Evolutionary conservation across 495 filamentous ascomycete genomes (phyloP).

Genomic region (Terfezia claveryi): DNA sequence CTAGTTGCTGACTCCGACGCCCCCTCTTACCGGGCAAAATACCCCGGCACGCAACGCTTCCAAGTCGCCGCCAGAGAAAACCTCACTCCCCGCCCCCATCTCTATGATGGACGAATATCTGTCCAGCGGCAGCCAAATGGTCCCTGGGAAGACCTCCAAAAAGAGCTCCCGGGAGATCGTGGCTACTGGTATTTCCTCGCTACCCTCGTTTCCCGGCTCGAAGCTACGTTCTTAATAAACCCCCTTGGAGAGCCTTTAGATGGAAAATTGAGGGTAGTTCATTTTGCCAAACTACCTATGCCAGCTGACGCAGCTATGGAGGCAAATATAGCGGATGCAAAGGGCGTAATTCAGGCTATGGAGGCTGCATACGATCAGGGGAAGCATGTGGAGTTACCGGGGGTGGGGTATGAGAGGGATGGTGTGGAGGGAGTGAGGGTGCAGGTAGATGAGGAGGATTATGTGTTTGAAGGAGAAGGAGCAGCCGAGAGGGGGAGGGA

Average conservation of each 20-base stretch:
- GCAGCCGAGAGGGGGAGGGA: conserved; percentile 6
- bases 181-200: conserved; percentile 53
- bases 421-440: conserved; percentile 43
- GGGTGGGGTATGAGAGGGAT: conserved; percentile 44
- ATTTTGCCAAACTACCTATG: conserved; percentile 33
- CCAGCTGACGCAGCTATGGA: not conserved
- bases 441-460: conserved; percentile 32
- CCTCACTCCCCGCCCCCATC: conserved; percentile 42
- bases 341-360: conserved; percentile 55
- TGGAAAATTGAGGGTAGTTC: conserved; percentile 45
- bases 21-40: conserved; percentile 37
- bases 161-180: not conserved
- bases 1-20: conserved; percentile 80
- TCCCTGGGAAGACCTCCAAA: conserved; percentile 3
- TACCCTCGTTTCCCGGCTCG: conserved; percentile 55
- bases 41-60: conserved; percentile 51
- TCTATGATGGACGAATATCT: conserved; percentile 38
- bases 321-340: conserved; percentile 15
- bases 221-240: conserved; percentile 57
- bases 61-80: conserved; percentile 58
- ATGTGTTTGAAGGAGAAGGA: not conserved
- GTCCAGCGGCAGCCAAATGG: not conserved
- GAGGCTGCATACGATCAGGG: conserved; percentile 50
- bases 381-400: conserved; percentile 37
- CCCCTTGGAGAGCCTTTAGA: conserved; percentile 43